These are phyloP conservation scores for Salvia hispanica DNA, from an alignment of 257 asterid species.

Conservation along the genomic window DNA sequence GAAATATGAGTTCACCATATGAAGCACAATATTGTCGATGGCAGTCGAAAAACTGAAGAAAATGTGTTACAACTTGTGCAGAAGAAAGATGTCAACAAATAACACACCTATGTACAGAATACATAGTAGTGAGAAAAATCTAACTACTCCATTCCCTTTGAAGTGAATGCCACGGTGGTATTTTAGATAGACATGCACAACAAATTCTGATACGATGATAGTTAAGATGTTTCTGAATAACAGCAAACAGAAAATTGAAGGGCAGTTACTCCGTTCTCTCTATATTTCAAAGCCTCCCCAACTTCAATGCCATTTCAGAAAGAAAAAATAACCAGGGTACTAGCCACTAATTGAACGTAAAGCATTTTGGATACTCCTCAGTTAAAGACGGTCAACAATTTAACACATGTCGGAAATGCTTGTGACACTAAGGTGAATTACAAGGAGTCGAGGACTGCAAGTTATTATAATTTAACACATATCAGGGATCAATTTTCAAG, in stretches of 20 bases:
- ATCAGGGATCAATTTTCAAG: background rate
- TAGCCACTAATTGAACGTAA: background rate
- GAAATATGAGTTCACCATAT: background rate
- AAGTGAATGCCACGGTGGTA: background rate
- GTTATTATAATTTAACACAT: background rate
- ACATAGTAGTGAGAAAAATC: too few species aligned
- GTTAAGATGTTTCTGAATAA: background rate
- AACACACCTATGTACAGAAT: background rate
- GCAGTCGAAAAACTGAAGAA: background rate
- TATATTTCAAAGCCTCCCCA: background rate
- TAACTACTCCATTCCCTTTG: background rate
- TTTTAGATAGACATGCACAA: background rate
- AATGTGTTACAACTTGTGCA: background rate
- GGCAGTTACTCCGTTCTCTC: background rate
- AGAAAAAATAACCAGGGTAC: background rate
- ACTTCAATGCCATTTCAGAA: background rate
- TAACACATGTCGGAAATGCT: background rate
- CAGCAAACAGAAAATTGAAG: background rate
- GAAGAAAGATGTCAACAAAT: background rate
- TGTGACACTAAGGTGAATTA: background rate
- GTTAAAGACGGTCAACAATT: background rate
- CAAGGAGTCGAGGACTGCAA: background rate
- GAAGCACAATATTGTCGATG: background rate
- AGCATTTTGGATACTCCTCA: constrained; percentile 2
- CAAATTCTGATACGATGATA: too few species aligned